Base-by-base conservation (phyloP, 345 rosid species). In the Viola odorata region DNA sequence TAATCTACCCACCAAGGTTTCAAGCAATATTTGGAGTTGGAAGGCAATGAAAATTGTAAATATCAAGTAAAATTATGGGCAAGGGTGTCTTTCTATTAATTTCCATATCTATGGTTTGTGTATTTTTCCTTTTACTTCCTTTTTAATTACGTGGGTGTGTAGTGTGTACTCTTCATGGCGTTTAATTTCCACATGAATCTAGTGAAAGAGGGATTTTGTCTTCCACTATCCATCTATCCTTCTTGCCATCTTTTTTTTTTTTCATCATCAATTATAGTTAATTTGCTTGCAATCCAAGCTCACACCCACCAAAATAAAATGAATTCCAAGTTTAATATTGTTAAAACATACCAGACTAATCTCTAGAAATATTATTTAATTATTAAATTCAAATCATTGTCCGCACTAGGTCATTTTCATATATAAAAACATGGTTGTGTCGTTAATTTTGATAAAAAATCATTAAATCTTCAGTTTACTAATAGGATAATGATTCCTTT, bases 1-100 rank as follows among this genome's bases (percentile, higher is more conserved):
- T 44, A 12, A 41, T 50, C 8, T 15, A 16, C 64, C 47, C 7
- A 12, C 6, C 8, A 3, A 60, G 63, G 51, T 14, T 45, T 58
- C 5, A n/a, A 49, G 47, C 13, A 41, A 49, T 61, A 65, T 51
- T 23, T 36, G 37, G 50, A 60, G 70, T 23, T 36, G 37, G 50
- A 60, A 68, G 76, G 42, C 66, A 60, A 39, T 68, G 45, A 72
- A 23, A 73, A 76, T 51, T 81, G 81, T 81, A 76, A 66, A 76
- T 76, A 63, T 2, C 32, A 67, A 53, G 56, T 62, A 50, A 36
- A 37, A 0, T 51, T 57, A 52, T 50, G 69, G 70, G 53, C 57
- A 53, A 60, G 69, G 74, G 58, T 71, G 66, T 65, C 64, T 66
- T 66, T 55, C 55, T 39, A 55, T 59, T n/a, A n/a, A 23, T 58